These are phyloP conservation scores for Amesomyces nigricolor DNA, from an alignment of 2,329 filamentous ascomycete species.

Conservation along the genomic window DNA sequence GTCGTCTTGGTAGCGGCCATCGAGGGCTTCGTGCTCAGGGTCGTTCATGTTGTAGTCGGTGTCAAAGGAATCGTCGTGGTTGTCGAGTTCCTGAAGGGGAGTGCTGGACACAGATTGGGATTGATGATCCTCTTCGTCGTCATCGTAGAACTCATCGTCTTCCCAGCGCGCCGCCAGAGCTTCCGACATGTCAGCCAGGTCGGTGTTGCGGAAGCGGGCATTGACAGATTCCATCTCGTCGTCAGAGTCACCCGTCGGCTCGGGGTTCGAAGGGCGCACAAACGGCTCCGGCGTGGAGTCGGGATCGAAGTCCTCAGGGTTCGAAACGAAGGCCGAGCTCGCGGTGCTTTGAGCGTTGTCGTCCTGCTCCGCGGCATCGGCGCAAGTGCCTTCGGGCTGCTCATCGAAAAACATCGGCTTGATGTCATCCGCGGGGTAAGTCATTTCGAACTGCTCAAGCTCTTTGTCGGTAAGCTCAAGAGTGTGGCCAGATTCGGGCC, in stretches of 20 bases:
- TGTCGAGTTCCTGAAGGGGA: no score
- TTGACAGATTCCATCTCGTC: no score
- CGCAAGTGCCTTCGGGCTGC: background rate
- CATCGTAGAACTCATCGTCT: background rate
- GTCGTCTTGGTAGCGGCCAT: no score
- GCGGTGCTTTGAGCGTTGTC: background rate
- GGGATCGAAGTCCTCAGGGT: background rate
- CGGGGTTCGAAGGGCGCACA: background rate
- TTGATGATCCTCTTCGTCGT: background rate
- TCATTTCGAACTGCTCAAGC: background rate
- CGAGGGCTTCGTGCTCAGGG: no score
- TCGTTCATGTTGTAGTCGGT: no score
- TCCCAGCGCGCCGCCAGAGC: no score
- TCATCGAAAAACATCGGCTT: background rate
- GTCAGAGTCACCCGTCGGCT: background rate
- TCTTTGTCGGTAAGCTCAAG: background rate
- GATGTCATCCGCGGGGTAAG: background rate
- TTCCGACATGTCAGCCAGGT: no score
- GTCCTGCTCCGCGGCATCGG: background rate
- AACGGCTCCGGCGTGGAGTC: background rate
- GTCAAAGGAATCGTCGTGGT: no score
- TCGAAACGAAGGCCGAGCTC: constrained; percentile 5
- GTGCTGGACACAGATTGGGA: background rate
- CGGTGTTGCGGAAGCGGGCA: no score
- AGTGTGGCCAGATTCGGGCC: background rate